These are phyloP conservation scores for Tilletiopsis washingtonensis DNA, from an alignment of 1,284 basidiomycete genomes.

Conservation along the genomic window DNA sequence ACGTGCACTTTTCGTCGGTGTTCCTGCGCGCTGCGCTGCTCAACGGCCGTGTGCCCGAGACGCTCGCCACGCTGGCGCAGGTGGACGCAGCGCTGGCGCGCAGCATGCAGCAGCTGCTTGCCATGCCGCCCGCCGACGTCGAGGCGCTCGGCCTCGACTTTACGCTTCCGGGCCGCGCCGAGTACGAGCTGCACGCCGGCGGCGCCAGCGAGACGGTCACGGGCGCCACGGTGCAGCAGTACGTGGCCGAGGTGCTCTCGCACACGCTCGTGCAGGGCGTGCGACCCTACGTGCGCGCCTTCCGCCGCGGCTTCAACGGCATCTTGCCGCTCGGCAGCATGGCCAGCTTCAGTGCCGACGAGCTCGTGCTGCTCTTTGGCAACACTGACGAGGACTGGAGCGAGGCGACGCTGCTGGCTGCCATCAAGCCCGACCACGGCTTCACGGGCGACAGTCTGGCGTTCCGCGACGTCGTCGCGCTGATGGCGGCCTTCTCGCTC, in stretches of 20 bases:
- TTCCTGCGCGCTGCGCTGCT: slow-evolving; percentile 84
- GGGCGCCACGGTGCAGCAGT: slow-evolving; percentile 76
- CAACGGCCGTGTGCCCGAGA: slow-evolving; percentile 72
- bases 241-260: slow-evolving; percentile 58
- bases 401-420: slow-evolving; percentile 68
- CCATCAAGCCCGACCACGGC: slow-evolving; percentile 94
- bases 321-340: slow-evolving; percentile 88
- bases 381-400: slow-evolving; percentile 68
- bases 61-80: slow-evolving; percentile 62
- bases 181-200: slow-evolving; percentile 78
- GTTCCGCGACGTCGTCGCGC: slow-evolving; percentile 75
- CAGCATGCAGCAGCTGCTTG: slow-evolving; percentile 69
- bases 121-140: slow-evolving; percentile 57
- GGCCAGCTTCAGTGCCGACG: slow-evolving; percentile 84
- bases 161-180: slow-evolving; percentile 80
- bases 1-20: slow-evolving; percentile 83
- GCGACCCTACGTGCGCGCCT: slow-evolving; percentile 35
- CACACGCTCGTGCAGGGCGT: slow-evolving; percentile 46
- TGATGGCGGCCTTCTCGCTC: slow-evolving; percentile 73
- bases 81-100: slow-evolving; percentile 77
- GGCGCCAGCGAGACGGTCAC: slow-evolving; percentile 73
- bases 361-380: slow-evolving; percentile 86
- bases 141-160: slow-evolving; percentile 81
- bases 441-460: slow-evolving; percentile 88
- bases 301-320: slow-evolving; percentile 53